Evolutionary conservation across 2,329 filamentous ascomycete species (phyloP), one percentile per base, ranked within the genome.

Genomic region (Hyphodiscus sp.): DNA sequence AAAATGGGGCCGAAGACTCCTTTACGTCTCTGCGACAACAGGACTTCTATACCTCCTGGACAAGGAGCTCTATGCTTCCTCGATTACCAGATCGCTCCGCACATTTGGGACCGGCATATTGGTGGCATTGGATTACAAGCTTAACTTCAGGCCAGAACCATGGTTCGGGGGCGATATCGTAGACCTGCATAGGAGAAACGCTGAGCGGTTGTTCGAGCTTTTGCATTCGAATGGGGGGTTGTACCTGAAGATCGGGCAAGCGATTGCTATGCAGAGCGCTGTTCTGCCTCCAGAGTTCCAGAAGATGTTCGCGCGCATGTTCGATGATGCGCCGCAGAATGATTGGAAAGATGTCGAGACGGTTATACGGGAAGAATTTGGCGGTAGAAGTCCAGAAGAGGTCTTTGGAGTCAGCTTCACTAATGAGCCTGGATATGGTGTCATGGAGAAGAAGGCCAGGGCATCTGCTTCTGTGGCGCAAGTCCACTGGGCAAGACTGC

Each of bases 181-280:
- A 43, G 88, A 90, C 54, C 73, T 97, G 49, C 94, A 99, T 71
- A 75, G 79, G 41, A 85, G 94, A 57, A 95, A 87, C 67, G 94
- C 94, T 0, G 83, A 91, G 72, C 79, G 89, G 23, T 74, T 97
- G 41, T 95, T 89, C 56, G 78, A 92, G 29, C 74, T 99, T 58
- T 77, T 97, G 61, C 80, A 89, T 23, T 75, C 81, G 52, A 99
- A 99, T 77, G 92, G 94, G 56, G 94, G 94, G 0, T 73, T 99
- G 18, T 99, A 97, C 68, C 77, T 97, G 67, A 99, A 99, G 78
- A 96, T 99, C 54, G 94, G 94, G 0, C 94, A 99, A 76, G 94
- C 94, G 4, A 92, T 99, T 61, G 94, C 92, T 15, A 97, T 97
- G 94, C 94, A 99, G 76, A 92, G 88, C 61, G 92, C 92, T 0